phyloP scores from a whole-genome alignment of 306 rosid species.

The Vigna mungo region DNA sequence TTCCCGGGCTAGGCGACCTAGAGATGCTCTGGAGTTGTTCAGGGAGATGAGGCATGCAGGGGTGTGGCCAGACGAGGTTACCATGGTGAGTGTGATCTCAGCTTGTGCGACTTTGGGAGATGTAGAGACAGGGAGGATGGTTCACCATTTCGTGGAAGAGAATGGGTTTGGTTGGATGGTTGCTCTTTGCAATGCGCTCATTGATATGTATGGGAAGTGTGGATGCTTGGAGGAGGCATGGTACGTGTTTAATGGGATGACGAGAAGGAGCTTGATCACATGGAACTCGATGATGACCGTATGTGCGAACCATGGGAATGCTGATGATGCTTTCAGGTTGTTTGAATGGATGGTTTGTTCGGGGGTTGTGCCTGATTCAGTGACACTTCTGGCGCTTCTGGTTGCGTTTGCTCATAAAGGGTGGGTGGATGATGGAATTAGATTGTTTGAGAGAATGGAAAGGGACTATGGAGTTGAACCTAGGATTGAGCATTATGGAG shows the following conservation, averaged over 20 bases:
- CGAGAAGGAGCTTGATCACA: constrained; percentile 58
- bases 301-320: constrained; percentile 63
- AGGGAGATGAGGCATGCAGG: constrained; percentile 56
- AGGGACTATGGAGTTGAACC: constrained; percentile 55
- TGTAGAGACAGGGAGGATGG: constrained; percentile 53
- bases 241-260: constrained; percentile 56
- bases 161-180: constrained; percentile 67
- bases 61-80: constrained; percentile 64
- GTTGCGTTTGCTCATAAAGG: constrained; percentile 68
- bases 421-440: constrained; percentile 59
- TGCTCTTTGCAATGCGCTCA: constrained; percentile 61
- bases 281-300: constrained; percentile 69
- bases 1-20: constrained; percentile 49
- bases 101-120: constrained; percentile 62
- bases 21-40: constrained; percentile 62
- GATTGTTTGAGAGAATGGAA: constrained; percentile 60
- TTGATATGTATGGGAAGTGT: constrained; percentile 69
- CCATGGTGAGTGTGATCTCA: constrained; percentile 66
- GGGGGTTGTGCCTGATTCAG: constrained; percentile 55
- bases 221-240: constrained; percentile 66
- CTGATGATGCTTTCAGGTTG: constrained; percentile 53
- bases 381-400: constrained; percentile 59
- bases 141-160: constrained; percentile 56
- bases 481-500: constrained; percentile 67
- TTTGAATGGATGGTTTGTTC: constrained; percentile 52